These are phyloP conservation scores for Exophiala bonariae DNA, from an alignment of 2,329 filamentous ascomycete species.

Conservation along the genomic window DNA sequence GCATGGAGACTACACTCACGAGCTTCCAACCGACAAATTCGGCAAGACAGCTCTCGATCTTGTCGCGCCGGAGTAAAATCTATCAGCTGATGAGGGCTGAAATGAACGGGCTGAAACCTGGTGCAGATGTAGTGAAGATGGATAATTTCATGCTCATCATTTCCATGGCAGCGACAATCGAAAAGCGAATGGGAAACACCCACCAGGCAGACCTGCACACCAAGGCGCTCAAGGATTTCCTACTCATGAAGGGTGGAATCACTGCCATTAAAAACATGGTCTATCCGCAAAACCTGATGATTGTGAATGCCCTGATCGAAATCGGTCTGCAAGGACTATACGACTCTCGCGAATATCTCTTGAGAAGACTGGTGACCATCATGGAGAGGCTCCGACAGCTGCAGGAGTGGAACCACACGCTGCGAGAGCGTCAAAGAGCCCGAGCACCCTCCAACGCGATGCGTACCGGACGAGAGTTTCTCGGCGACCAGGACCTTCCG, in stretches of 20 bases:
- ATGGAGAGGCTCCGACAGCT: neutral
- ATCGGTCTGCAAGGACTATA: conserved; percentile 2
- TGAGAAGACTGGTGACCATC: neutral
- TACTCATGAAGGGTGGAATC: conserved; percentile 2
- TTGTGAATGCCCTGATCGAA: conserved; percentile 10
- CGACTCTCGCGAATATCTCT: neutral
- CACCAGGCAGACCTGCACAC: conserved; percentile 3
- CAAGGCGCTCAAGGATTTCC: conserved; percentile 1
- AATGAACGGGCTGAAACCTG: neutral
- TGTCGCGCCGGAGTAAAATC: conserved; percentile 1
- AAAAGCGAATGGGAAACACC: conserved; percentile 10
- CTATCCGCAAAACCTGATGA: conserved; percentile 7
- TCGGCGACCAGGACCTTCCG: too few species aligned
- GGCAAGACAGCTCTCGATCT: conserved; percentile 6
- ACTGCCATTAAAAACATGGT: neutral
- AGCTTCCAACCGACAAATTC: conserved; percentile 6
- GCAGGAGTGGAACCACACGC: neutral
- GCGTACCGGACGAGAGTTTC: too few species aligned
- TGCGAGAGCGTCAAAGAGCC: neutral
- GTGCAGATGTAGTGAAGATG: neutral
- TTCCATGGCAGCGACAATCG: conserved; percentile 4
- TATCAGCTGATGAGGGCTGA: conserved; percentile 7
- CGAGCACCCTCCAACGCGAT: too few species aligned
- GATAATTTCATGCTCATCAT: conserved; percentile 6
- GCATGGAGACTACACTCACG: conserved; percentile 7